These are phyloP conservation scores for Boletus rubescentipes DNA, from an alignment of 768 basidiomycete species.

Conservation along the genomic window DNA sequence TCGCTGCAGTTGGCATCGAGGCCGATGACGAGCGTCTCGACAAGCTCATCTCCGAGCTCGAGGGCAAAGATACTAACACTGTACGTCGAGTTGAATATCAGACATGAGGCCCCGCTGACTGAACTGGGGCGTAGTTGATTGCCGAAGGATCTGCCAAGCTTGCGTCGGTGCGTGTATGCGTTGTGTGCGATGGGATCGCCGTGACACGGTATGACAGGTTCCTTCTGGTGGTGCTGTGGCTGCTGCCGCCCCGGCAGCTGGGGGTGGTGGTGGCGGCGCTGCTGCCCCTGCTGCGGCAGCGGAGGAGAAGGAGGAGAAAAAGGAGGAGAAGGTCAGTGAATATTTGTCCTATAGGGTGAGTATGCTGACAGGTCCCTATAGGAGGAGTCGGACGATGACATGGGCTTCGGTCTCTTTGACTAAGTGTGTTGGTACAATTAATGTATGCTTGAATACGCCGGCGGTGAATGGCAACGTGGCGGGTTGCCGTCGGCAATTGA, in stretches of 20 bases:
- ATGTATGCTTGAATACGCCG: slow-evolving; percentile 6
- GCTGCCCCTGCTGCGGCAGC: slow-evolving; percentile 54
- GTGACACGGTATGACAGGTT: slow-evolving; percentile 46
- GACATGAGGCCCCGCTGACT: not conserved
- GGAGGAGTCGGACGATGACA: slow-evolving; percentile 97
- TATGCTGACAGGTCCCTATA: slow-evolving; percentile 29
- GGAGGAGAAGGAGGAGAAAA: slow-evolving; percentile 84
- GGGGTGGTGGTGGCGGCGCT: slow-evolving; percentile 44
- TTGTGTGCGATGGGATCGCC: not conserved
- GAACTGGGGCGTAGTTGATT: slow-evolving; percentile 61
- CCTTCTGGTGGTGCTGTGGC: slow-evolving; percentile 90
- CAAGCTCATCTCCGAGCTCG: slow-evolving; percentile 84
- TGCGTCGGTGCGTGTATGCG: slow-evolving; percentile 67
- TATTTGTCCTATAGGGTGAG: not conserved
- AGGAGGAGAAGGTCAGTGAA: slow-evolving; percentile 76
- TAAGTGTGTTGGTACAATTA: slow-evolving; percentile 39
- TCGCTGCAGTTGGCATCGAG: slow-evolving; percentile 84
- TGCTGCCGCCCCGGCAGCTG: slow-evolving; percentile 49
- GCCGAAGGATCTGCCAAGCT: slow-evolving; percentile 91
- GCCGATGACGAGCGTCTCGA: slow-evolving; percentile 78
- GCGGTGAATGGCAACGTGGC: slow-evolving; percentile 18
- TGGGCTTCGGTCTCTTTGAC: slow-evolving; percentile 99
- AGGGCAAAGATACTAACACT: slow-evolving; percentile 84
- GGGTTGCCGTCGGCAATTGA: slow-evolving; percentile 28
- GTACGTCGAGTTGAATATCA: slow-evolving; percentile 41